Conservation (phyloP, 257 asterid genomes). For the Buddleja alternifolia region DNA sequence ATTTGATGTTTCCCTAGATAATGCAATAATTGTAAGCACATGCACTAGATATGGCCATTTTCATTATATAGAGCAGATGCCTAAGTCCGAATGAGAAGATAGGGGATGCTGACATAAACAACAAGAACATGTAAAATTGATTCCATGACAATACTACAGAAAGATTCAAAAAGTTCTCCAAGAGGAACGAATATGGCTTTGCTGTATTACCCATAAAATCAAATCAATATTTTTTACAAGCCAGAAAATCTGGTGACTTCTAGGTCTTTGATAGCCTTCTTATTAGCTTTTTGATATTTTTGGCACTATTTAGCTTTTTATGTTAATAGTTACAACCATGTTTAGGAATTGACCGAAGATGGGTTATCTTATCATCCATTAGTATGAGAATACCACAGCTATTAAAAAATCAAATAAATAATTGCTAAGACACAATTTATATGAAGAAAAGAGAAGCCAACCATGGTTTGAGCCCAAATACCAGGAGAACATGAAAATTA, state of each 20-base stretch:
- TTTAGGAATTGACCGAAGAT: background rate
- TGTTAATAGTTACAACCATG: background rate
- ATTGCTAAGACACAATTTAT: background rate
- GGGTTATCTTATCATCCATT: conserved; percentile 6
- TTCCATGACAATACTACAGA: background rate
- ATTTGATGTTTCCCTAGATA: too few relatives aligned
- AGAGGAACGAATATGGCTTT: background rate
- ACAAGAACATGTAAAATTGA: background rate
- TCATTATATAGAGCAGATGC: background rate
- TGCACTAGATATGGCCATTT: background rate
- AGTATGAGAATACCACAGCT: background rate
- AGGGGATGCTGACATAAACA: background rate
- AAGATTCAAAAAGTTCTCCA: background rate
- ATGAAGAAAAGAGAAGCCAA: background rate
- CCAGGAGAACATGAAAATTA: too few relatives aligned
- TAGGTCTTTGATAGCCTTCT: background rate
- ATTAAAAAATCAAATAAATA: background rate
- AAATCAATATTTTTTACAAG: background rate
- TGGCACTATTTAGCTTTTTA: background rate
- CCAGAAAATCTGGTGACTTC: background rate
- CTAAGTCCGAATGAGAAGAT: background rate
- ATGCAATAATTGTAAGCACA: conserved; percentile 2
- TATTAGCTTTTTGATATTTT: background rate
- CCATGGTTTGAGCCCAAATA: background rate
- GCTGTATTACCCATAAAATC: background rate